Evolutionary conservation across 129 eudicot genomes (phyloP), one percentile per base, ranked within the genome.

Genomic region (Centrapalus pauciflorus): DNA sequence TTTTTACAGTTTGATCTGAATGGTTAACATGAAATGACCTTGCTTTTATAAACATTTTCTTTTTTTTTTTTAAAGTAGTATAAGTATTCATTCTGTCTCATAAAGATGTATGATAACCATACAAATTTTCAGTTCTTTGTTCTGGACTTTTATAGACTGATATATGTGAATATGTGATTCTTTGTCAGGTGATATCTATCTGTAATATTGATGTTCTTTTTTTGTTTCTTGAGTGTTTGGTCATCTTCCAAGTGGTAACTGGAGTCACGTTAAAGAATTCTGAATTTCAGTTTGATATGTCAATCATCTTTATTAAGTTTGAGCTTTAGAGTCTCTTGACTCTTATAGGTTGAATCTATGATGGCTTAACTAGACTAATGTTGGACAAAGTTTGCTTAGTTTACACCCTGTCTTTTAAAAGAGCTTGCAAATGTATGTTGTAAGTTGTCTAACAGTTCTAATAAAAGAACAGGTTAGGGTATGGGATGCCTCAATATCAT

Each of bases 401-500:
- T 32, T 3, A 7, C 34, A 17, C 41, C 10, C 71, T 25, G 10
- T 10, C 29, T 14, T 48, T 35, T 43, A 23, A 16, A 14, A 21
- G 17, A 34, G 17, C 13, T 27, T 54, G 28, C 30, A 35, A 19
- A 35, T 41, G 45, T 55, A 51, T 4, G 16, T 20, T 33, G 14
- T 40, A 24, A 67, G 27, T 17, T 28, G 37, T 70, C 61, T 64
- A 45, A 77, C 62, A 30, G 43, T 35, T 66, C 21, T 7, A 29
- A 41, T 59, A 12, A 12, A 57, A 62, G 38, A 30, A 67, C 48
- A 91, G 98, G 82, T 91, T 64, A 91, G 88, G 77, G 80, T 83
- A 26, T 91, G 97, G 97, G 97, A 91, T 71, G 76, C 88, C 11
- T 67, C 81, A 13, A 13, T 79, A 62, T 85, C 89, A 23, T 79